phyloP scores from a whole-genome alignment of 192 early-diverging fungal species.

The Chytriomyces confervae region DNA sequence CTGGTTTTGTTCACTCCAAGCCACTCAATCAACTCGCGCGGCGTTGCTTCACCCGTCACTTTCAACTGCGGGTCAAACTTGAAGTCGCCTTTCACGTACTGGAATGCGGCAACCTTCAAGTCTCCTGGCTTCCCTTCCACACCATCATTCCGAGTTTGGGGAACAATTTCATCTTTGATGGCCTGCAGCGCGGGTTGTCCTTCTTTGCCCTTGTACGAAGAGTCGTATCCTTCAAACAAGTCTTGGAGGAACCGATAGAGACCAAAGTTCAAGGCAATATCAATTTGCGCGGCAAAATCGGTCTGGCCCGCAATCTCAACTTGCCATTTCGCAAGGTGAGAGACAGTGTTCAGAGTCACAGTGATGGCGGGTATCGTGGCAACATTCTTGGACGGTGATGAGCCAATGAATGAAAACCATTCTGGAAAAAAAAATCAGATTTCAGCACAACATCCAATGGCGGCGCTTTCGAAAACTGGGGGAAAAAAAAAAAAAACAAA shows the following conservation, averaged over 20 bases:
- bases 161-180: not conserved
- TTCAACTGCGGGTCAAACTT: constrained; percentile 60
- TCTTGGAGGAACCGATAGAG: constrained; percentile 56
- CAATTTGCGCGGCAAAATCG: constrained; percentile 52
- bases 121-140: not conserved
- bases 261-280: constrained; percentile 59
- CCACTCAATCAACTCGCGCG: constrained; percentile 56
- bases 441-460: not conserved
- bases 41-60: constrained; percentile 60
- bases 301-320: constrained; percentile 52
- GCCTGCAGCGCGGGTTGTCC: not conserved
- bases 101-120: not conserved
- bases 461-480: not conserved
- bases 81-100: constrained; percentile 40
- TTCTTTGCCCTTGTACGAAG: constrained; percentile 33
- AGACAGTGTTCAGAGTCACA: constrained; percentile 25
- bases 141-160: not conserved
- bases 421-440: constrained; percentile 22
- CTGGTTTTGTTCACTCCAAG: constrained; percentile 56
- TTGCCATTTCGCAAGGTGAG: constrained; percentile 1
- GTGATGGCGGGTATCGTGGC: constrained; percentile 39
- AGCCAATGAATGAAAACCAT: constrained; percentile 54
- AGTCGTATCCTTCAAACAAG: constrained; percentile 45
- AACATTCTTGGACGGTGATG: constrained; percentile 50
- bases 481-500: constrained; percentile 31